Base-by-base conservation (phyloP, 2,329 filamentous ascomycete genomes). In the Penicillium crustosum region DNA sequence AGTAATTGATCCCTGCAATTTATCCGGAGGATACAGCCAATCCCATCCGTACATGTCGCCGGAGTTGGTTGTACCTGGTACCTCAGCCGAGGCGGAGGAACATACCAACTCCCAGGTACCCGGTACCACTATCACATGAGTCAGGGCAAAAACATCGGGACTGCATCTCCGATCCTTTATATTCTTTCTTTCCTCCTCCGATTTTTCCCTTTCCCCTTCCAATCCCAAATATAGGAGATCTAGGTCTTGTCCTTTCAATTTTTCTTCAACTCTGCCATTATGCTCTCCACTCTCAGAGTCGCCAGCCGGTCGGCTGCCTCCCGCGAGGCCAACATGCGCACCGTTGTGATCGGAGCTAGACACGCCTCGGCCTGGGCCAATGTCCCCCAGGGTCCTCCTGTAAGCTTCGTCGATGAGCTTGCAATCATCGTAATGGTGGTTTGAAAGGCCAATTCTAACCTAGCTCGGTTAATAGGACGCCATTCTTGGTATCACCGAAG, bases 311-410 rank as follows among this genome's bases (percentile, higher is more conserved):
- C 70, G 63, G 72, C 73, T 70, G 74, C 68, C 58, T 66, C 70
- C 65, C 74, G 71, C 64, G 70, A 77, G 66, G 71, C 73, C 60
- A 70, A 68, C 64, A 58, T 75, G 67, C 75, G 76, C 64, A 67
- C 71, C 58, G 65, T 76, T 25, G 58, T 75, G 57, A 68, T 73
- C 58, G 79, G 79, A 66, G 75, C 80, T 64, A 81, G 85, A 73
- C 84, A 87, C 69, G 87, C 86, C 68, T 96, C 92, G 61, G 90
- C 89, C 67, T 97, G 93, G 93, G 86, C 90, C 73, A 89, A 90
- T 72, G 91, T 97, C 55, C 89, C 91, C 67, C 91, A 97, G 80
- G 93, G 93, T 64, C 93, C 93, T 85, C 93, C 93, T 74, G 92
- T 94, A 86, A 79, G 89, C 85, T 62, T 25, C 33, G 1, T 35